phyloP scores from a whole-genome alignment of 139 green algal genomes.

The Mychonastes homosphaera region DNA sequence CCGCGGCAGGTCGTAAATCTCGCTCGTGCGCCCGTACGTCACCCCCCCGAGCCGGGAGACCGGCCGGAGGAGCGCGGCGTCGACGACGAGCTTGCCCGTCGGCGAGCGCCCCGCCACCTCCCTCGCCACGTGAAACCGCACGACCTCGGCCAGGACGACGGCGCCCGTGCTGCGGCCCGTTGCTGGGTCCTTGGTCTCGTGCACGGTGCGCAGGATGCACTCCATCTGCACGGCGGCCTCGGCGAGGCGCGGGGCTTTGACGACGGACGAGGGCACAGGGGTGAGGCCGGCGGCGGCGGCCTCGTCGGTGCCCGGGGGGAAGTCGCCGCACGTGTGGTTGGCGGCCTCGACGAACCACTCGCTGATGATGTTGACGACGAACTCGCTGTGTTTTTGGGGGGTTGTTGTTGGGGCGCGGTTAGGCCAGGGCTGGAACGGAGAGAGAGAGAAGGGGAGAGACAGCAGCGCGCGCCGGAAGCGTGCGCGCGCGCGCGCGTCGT shows the following conservation, averaged over 20 bases:
- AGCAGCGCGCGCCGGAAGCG: too few species aligned
- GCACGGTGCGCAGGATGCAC: constrained; percentile 58
- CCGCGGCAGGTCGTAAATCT: constrained; percentile 66
- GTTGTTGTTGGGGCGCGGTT: too few species aligned
- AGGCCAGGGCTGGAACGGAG: too few species aligned
- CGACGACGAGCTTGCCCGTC: constrained; percentile 55
- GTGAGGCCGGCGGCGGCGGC: constrained; percentile 65
- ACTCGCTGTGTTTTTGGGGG: too few species aligned
- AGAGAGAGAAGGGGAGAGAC: too few species aligned
- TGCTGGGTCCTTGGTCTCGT: constrained; percentile 50
- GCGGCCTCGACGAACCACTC: constrained; percentile 93
- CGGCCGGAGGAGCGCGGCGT: constrained; percentile 43
- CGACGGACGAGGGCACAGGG: constrained; percentile 50
- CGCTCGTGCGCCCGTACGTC: constrained; percentile 45
- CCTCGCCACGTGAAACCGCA: constrained; percentile 69
- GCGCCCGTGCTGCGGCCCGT: constrained; percentile 25
- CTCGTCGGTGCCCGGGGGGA: constrained; percentile 67
- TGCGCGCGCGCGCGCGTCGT: too few species aligned
- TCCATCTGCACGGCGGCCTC: constrained; percentile 85
- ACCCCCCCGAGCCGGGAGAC: constrained; percentile 65
- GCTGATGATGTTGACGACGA: constrained; percentile 87
- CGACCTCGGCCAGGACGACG: constrained; percentile 75
- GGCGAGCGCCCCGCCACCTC: constrained; percentile 37
- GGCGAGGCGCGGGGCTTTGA: constrained; percentile 63
- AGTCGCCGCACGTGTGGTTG: constrained; percentile 85